phyloP scores from a whole-genome alignment of 345 rosid genomes.

The Euphorbia pulcherrima region DNA sequence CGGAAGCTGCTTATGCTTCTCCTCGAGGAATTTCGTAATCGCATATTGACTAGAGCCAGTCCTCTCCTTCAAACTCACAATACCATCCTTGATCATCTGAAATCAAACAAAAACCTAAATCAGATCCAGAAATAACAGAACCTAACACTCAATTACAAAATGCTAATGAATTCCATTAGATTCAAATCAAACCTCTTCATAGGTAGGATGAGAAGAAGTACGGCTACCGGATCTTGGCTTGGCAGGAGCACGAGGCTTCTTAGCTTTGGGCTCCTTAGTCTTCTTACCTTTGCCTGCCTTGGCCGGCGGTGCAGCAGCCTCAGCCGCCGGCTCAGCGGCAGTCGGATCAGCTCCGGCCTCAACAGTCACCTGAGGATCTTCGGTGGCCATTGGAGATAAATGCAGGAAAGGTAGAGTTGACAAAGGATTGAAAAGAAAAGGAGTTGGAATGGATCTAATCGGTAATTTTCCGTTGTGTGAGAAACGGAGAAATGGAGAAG shows the following conservation, averaged over 20 bases:
- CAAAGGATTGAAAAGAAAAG: neutral
- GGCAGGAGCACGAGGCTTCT: conserved; percentile 42
- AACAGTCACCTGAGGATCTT: conserved; percentile 6
- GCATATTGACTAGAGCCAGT: conserved; percentile 90
- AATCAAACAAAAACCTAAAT: conserved; percentile 2
- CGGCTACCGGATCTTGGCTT: conserved; percentile 34
- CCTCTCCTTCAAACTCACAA: conserved; percentile 65
- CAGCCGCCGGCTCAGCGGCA: neutral
- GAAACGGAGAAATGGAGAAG: conserved; percentile 19
- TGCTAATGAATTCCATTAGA: neutral
- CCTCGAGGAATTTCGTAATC: conserved; percentile 72
- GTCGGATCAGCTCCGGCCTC: conserved; percentile 23
- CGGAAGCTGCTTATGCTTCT: conserved; percentile 66
- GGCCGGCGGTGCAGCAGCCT: conserved; percentile 5
- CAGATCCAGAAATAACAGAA: conserved; percentile 16
- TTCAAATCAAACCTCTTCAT: conserved; percentile 49
- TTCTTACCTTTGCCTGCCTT: conserved; percentile 44
- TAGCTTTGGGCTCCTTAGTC: conserved; percentile 43
- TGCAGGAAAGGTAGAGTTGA: neutral
- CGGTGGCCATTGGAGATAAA: conserved; percentile 40
- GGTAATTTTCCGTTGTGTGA: conserved; percentile 4
- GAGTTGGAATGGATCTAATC: conserved; percentile 18
- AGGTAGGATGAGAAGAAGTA: conserved; percentile 54
- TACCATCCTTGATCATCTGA: conserved; percentile 78
- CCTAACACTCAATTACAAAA: neutral